Base-by-base conservation (phyloP, 2,329 filamentous ascomycete species). In the Diaporthe sp. region DNA sequence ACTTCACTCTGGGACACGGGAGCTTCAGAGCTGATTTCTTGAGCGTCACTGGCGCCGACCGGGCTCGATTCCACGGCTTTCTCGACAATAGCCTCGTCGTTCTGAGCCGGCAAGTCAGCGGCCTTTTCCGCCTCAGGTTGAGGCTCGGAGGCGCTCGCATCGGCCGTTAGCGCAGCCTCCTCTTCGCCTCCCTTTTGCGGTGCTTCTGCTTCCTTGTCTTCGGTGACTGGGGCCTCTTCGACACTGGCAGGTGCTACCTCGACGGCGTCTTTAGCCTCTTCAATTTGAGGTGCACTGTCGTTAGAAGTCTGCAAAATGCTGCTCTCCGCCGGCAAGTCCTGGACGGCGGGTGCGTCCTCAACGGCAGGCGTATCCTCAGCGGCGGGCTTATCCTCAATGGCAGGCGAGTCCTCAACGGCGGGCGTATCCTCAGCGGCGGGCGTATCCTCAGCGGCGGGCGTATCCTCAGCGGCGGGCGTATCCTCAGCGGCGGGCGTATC, bases 31-130 rank as follows among this genome's bases (percentile, higher is more conserved):
- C 15, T 42, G 15, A 3, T 8, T 31, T 67, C 68, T 39, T 58
- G 44, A 22, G 55, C 31, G 10, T 73, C 76, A 51, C 61, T 72
- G 73, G 60, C 53, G 22, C 65, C 39, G 51, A 71, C 63, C 61
- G 68, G 9, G 22, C 75, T 72, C 8, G 73, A 70, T 28, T 74
- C 75, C 28, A 39, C 57, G 13, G 76, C 20, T 10, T 78, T 58
- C 9, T 77, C 55, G 13, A 63, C n/a, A 20, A 63, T 6, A 25
- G 34, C 3, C 13, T 78, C 68, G 34, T 78, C 49, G 12, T 13
- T 71, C 67, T 57, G 22, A 53, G 49, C 67, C 10, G 58, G 58
- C 58, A 28, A 17, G 13, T 44, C 58, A 7, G 51, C 51, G 37
- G 51, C 49, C 25, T 73, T 58, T 44, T 65, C 58, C 8, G 10